Conservation (phyloP, 78 protist species). For the slime mould (Dictyostelium discoideum) region dicty_2.7 NC_007089.4:4983001-4983500, state of each 20-base stretch:
- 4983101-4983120: conserved; percentile 79
- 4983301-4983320: conserved; percentile 4
- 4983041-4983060: conserved; percentile 77
- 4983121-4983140: conserved; percentile 38
- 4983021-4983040: conserved; percentile 60
- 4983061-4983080: conserved; percentile 94
- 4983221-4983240: conserved; percentile 69
- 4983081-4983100: conserved; percentile 81
- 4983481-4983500: conserved; percentile 42
- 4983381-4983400: background rate
- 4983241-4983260: conserved; percentile 60
- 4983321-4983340: conserved; percentile 4
- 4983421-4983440: conserved; percentile 10
- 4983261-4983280: background rate
- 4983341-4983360: background rate
- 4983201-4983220: conserved; percentile 40
- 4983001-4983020: conserved; percentile 23
- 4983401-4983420: background rate
- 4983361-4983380: background rate
- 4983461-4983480: conserved; percentile 48
- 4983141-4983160: conserved; percentile 88
- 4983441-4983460: conserved; percentile 45
- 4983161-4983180: conserved; percentile 49
- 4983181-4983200: conserved; percentile 56
- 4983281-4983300: conserved; percentile 3